Evolutionary conservation across 2,329 filamentous ascomycete genomes (phyloP).

Genomic region (Fusarium succisae): DNA sequence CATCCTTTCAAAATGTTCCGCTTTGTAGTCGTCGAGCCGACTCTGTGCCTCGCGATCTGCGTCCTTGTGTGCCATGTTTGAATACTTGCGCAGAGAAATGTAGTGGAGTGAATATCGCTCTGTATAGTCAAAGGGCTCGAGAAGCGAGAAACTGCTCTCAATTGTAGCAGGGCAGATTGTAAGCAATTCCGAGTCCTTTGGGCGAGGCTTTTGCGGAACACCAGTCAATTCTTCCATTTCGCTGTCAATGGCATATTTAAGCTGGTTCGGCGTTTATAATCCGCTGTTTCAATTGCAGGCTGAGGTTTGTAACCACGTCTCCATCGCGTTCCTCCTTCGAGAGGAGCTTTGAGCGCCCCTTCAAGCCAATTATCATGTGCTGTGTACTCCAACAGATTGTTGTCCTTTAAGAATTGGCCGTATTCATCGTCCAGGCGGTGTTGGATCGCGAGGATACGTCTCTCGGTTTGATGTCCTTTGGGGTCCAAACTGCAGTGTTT

Average conservation of each 20-base stretch:
- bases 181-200: background rate
- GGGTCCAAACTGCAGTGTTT: background rate
- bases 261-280: accelerated
- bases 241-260: background rate
- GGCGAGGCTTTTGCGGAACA: background rate
- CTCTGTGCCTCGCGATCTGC: background rate
- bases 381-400: background rate
- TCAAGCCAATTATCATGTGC: background rate
- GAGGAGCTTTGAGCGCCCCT: background rate
- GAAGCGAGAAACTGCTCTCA: background rate
- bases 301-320: too few species aligned
- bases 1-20: background rate
- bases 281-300: background rate
- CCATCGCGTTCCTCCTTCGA: too few species aligned
- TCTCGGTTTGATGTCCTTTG: accelerated
- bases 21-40: background rate
- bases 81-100: background rate
- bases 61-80: background rate
- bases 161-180: background rate
- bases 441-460: background rate
- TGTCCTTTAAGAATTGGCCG: too few species aligned
- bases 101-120: background rate
- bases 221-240: background rate
- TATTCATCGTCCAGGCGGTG: background rate
- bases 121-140: background rate